Evolutionary conservation across 257 asterid genomes (phyloP).

Genomic region (Verbascum thapsus): DNA sequence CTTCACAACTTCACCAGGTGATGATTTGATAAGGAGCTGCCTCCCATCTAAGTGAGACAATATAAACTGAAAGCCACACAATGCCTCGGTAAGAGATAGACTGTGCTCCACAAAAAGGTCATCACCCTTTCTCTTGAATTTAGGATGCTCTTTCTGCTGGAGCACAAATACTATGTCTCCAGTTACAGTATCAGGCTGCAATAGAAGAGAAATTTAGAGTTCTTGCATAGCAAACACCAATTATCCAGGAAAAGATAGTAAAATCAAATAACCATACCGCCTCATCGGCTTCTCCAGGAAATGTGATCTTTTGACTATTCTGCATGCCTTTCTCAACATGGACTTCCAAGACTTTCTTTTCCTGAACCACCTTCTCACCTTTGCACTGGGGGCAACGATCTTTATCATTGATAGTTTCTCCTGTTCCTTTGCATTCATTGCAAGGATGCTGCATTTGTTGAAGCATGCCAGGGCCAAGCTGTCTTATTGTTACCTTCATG

Average conservation of each 20-base stretch:
- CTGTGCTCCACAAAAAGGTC: slow-evolving; percentile 53
- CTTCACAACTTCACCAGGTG: slow-evolving; percentile 58
- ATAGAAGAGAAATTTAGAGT: background rate
- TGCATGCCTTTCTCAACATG: slow-evolving; percentile 65
- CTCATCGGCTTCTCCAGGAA: slow-evolving; percentile 63
- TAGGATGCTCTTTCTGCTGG: slow-evolving; percentile 56
- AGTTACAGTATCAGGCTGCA: slow-evolving; percentile 57
- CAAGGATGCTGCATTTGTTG: slow-evolving; percentile 64
- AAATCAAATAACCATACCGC: slow-evolving; percentile 36
- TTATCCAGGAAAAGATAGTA: background rate
- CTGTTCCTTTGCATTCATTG: slow-evolving; percentile 56
- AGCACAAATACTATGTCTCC: slow-evolving; percentile 65
- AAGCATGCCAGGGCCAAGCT: slow-evolving; percentile 61
- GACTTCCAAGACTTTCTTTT: slow-evolving; percentile 59
- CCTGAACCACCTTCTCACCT: slow-evolving; percentile 60
- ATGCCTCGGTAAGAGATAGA: slow-evolving; percentile 45
- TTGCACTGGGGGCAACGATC: slow-evolving; percentile 56
- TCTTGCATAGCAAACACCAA: background rate
- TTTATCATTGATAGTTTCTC: slow-evolving; percentile 53
- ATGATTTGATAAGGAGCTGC: slow-evolving; percentile 52
- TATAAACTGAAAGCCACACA: slow-evolving; percentile 56
- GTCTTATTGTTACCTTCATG: slow-evolving; percentile 56
- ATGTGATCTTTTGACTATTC: slow-evolving; percentile 51
- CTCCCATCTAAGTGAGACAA: slow-evolving; percentile 53
- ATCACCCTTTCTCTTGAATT: slow-evolving; percentile 55